These are phyloP conservation scores for Tylopilus felleus DNA, from an alignment of 768 basidiomycete genomes.

Conservation along the genomic window DNA sequence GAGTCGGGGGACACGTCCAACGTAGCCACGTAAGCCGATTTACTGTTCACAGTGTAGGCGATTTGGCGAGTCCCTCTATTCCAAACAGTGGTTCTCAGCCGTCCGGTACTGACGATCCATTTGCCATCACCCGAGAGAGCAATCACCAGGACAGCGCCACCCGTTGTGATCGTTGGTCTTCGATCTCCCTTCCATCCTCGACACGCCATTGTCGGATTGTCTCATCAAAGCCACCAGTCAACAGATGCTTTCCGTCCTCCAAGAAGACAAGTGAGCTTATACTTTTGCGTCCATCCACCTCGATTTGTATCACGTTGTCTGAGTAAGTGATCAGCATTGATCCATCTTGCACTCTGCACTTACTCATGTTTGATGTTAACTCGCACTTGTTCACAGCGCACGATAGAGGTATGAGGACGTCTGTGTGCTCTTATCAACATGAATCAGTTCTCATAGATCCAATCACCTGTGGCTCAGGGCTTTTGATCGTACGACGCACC, in stretches of 20 bases:
- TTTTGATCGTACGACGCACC: no score
- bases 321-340: neutral
- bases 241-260: neutral
- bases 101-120: constrained; percentile 1
- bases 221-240: neutral
- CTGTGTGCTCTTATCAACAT: no score
- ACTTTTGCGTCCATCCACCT: neutral
- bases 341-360: neutral
- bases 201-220: constrained; percentile 3
- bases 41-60: neutral
- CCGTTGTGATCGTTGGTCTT: neutral
- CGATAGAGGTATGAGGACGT: neutral
- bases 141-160: neutral
- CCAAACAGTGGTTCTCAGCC: neutral
- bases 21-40: neutral
- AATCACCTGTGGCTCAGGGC: no score
- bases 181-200: neutral
- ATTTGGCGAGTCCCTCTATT: neutral
- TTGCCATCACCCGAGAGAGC: neutral
- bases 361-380: neutral
- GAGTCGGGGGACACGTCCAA: constrained; percentile 8
- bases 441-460: no score
- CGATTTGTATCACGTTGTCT: neutral
- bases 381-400: no score
- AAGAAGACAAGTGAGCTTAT: neutral